These are phyloP conservation scores for Penicillium goetzii DNA, from an alignment of 495 filamentous ascomycete genomes.

Conservation along the genomic window DNA sequence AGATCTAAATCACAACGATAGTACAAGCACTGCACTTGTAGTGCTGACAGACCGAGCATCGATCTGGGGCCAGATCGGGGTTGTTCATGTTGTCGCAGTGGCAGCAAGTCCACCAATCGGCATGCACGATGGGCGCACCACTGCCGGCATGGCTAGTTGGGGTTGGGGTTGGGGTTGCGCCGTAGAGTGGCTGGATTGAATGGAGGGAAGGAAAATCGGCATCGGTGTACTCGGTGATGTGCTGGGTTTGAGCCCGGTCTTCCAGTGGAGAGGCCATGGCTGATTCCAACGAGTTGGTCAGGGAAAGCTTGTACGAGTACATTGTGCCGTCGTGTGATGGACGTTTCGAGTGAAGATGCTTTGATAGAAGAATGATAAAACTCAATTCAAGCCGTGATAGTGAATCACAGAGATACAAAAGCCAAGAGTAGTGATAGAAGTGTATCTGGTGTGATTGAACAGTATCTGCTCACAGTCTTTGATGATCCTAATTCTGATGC, in stretches of 20 bases:
- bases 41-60: constrained; percentile 18
- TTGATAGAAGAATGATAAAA: neutral
- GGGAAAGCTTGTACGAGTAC: neutral
- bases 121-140: neutral
- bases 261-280: neutral
- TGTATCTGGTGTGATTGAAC: neutral
- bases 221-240: neutral
- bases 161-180: neutral
- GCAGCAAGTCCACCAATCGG: constrained; percentile 15
- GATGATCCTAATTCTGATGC: neutral
- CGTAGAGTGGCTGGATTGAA: neutral
- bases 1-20: neutral
- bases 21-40: neutral
- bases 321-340: neutral
- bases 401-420: neutral
- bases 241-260: neutral
- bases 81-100: constrained; percentile 5
- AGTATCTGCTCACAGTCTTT: neutral
- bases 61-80: constrained; percentile 15
- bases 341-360: neutral
- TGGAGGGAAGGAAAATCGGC: neutral
- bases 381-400: neutral
- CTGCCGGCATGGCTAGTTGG: neutral
- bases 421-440: neutral
- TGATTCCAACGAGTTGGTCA: neutral